These are phyloP conservation scores for Saccharum officinarum DNA, from an alignment of 176 grass and related monocot species.

Conservation along the genomic window DNA sequence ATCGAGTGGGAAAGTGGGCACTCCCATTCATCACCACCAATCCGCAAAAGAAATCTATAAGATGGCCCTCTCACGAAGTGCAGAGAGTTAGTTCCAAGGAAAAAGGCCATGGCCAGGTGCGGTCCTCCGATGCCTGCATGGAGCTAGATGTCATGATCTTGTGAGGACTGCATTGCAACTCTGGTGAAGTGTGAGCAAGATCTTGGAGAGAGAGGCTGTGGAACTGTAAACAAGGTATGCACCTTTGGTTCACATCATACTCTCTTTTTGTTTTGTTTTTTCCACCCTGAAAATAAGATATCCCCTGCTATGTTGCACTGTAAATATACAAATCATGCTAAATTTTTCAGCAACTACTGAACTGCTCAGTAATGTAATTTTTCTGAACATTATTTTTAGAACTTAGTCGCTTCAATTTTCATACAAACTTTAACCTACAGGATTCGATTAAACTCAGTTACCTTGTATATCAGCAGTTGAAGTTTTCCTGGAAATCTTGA, in stretches of 20 bases:
- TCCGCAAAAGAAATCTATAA: constrained; percentile 56
- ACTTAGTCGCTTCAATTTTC: not conserved
- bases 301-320: not conserved
- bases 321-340: not conserved
- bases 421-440: not conserved
- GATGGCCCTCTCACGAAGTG: constrained; percentile 1
- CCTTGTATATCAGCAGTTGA: not conserved
- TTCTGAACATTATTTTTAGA: not conserved
- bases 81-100: constrained; percentile 51
- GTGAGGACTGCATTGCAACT: not conserved
- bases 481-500: not conserved
- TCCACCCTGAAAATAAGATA: not conserved
- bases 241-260: not conserved
- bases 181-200: not conserved
- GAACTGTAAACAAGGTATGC: constrained; percentile 34
- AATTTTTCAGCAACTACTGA: not conserved
- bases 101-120: constrained; percentile 26
- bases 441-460: not conserved
- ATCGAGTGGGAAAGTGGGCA: constrained; percentile 60
- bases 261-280: not conserved
- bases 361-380: not conserved
- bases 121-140: constrained; percentile 20
- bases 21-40: constrained; percentile 43
- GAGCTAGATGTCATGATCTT: not conserved
- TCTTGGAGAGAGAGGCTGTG: not conserved